phyloP scores from a whole-genome alignment of 768 basidiomycete species.

The Panaeolus papilionaceus region DNA sequence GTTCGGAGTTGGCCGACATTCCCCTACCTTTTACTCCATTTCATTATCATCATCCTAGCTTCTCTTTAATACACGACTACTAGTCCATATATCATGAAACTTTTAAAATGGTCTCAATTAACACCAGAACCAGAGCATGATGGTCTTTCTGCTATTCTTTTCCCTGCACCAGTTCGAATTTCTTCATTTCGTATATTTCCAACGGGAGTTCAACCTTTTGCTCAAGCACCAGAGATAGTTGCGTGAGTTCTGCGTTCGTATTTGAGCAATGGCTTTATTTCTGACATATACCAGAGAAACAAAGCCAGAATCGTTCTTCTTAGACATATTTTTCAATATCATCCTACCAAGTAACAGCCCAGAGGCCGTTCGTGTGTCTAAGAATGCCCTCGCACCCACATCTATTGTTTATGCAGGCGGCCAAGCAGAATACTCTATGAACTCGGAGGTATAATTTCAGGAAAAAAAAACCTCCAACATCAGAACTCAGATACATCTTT shows the following conservation, averaged over 20 bases:
- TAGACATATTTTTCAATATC: constrained; percentile 77
- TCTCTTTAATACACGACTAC: background rate
- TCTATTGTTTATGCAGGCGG: constrained; percentile 75
- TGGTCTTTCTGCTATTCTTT: constrained; percentile 74
- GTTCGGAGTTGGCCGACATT: constrained; percentile 36
- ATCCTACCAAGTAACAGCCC: constrained; percentile 52
- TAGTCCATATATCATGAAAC: constrained; percentile 39
- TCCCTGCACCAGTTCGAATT: constrained; percentile 70
- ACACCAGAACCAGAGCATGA: constrained; percentile 57
- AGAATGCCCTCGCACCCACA: constrained; percentile 77
- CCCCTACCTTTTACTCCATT: background rate
- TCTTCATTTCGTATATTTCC: constrained; percentile 73
- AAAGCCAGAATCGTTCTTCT: constrained; percentile 74
- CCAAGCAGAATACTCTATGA: constrained; percentile 70
- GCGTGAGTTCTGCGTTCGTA: constrained; percentile 51
- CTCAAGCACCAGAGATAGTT: constrained; percentile 60
- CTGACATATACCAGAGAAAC: constrained; percentile 54
- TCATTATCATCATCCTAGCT: background rate
- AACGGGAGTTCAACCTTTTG: constrained; percentile 67
- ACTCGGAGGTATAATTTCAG: constrained; percentile 56
- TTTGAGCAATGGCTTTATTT: constrained; percentile 14
- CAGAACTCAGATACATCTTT: constrained; percentile 9
- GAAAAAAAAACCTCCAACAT: constrained; percentile 1
- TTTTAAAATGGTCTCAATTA: constrained; percentile 75
- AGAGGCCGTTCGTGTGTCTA: constrained; percentile 49